Evolutionary conservation across 352 stramenopile genomes (phyloP), one percentile per base, ranked within the genome.

Genomic region (Thalassiosira mediterranea): DNA sequence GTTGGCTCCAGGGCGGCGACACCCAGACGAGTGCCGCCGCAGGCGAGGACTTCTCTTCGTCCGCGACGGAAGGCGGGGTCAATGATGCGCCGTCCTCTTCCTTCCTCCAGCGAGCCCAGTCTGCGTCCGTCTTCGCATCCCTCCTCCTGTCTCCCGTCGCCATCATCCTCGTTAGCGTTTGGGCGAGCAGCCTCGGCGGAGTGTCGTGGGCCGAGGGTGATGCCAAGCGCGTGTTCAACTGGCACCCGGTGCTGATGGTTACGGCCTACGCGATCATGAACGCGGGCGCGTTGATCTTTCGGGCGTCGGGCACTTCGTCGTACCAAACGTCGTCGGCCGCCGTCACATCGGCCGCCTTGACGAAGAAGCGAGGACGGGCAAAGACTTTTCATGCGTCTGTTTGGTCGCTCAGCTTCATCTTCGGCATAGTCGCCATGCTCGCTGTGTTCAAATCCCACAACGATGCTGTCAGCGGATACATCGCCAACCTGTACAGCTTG

Each of bases 221-320:
- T 44, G 56, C 72, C 25, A 87, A 84, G 46, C 52, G 59, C 29
- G 76, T 88, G 3, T 91, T 91, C 74, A 90, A 90, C 66, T 89
- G 79, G 76, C 85, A 91, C 83, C 81, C 82, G 15, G 48, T 91
- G n/a, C 49, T 87, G 7, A 91, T 91, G 85, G 65, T 86, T 37
- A 58, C 68, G 19, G 64, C 76, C 42, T 91, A 88, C 70, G 48
- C 56, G 11, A 25, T 80, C 7, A 80, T 80, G 72, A 80, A 75
- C 69, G 49, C 64, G 5, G 72, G 56, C 34, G 70, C 56, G n/a
- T 52, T 84, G 15, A 65, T 71, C 23, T 84, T 84, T 62, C 44
- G 73, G 49, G 26, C 61, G 13, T 74, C 73, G 28, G 66, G 66
- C 19, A 77, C 68, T 21, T 73, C 69, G 11, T 62, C 72, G 13